Conservation (phyloP, 441 rosid genomes). For the Pelargonium cotyledonis region DNA sequence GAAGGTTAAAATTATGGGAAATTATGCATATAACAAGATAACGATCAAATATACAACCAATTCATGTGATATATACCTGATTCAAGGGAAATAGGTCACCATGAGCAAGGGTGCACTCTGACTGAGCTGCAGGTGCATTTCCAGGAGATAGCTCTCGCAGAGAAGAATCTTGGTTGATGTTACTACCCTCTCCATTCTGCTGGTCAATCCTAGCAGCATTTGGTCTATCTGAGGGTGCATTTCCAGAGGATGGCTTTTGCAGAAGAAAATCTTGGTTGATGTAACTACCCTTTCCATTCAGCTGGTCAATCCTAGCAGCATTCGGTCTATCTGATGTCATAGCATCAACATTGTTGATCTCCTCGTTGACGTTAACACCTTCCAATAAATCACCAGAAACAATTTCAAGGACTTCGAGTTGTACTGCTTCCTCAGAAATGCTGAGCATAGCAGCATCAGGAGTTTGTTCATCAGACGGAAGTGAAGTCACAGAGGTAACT, state of each 20-base stretch:
- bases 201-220: background rate
- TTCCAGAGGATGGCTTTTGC: background rate
- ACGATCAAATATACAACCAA: background rate
- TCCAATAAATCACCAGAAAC: constrained; percentile 13
- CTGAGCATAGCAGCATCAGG: constrained; percentile 10
- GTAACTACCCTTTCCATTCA: background rate
- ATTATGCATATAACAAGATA: background rate
- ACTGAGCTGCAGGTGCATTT: constrained; percentile 20
- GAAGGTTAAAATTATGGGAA: background rate
- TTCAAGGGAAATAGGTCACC: constrained; percentile 22
- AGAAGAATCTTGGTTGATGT: background rate
- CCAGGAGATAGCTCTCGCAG: background rate
- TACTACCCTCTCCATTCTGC: constrained; percentile 1
- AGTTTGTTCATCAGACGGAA: constrained; percentile 22
- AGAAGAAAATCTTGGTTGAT: background rate
- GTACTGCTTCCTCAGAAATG: constrained; percentile 10
- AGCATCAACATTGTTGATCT: constrained; percentile 20
- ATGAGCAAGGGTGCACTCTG: constrained; percentile 24
- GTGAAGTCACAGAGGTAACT: constrained; percentile 17
- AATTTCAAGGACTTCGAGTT: constrained; percentile 10
- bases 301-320: background rate
- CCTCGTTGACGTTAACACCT: constrained; percentile 7
- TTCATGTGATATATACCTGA: constrained; percentile 26
- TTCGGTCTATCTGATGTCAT: constrained; percentile 20
- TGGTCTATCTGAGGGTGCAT: constrained; percentile 17